Evolutionary conservation across 306 rosid species (phyloP), one percentile per base, ranked within the genome.

Genomic region (Aeschynomene evenia): DNA sequence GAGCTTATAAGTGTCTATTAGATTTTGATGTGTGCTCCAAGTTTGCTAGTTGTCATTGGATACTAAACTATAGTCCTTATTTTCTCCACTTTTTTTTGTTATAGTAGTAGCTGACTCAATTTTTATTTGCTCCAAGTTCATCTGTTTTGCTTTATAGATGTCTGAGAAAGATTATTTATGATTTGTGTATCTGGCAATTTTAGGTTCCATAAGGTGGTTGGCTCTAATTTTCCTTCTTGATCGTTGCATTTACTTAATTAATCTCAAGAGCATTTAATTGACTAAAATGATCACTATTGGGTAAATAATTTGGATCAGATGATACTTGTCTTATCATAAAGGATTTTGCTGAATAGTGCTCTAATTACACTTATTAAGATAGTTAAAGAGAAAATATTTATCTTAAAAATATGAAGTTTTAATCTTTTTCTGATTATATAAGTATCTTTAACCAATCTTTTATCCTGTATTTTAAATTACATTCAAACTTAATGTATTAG

Each of bases 11-110:
- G 29, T 42, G 59, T 76, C 33, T 51, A n/a, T 55, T 57, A 19
- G 34, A 4, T 33, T 76, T 53, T 48, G 56, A 48, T 63, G 59
- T 72, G 16, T 79, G 82, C 69, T 73, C 49, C 16, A 71, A 72
- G 76, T 65, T 50, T 43, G 42, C 21, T 65, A 49, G 78, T 65
- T 79, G 45, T 63, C 43, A 40, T 46, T 77, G 62, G 76, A 58
- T 69, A 73, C 66, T 55, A 79, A 66, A 70, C 54, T 77, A 77
- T 81, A 80, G 71, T 29, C 12, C 3, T 20, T 10, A 39, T 76
- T 65, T 55, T n/a, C n/a, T n/a, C n/a, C 20, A 19, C 19, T 9
- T 16, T 64, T 24, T 66, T 53, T 70, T 43, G 52, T 49, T 70
- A 45, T 64, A 55, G 36, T 52, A 63, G 69, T 81, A 68, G 42